phyloP scores from a whole-genome alignment of 192 early-diverging fungal genomes.

The Backusella westeae region DNA sequence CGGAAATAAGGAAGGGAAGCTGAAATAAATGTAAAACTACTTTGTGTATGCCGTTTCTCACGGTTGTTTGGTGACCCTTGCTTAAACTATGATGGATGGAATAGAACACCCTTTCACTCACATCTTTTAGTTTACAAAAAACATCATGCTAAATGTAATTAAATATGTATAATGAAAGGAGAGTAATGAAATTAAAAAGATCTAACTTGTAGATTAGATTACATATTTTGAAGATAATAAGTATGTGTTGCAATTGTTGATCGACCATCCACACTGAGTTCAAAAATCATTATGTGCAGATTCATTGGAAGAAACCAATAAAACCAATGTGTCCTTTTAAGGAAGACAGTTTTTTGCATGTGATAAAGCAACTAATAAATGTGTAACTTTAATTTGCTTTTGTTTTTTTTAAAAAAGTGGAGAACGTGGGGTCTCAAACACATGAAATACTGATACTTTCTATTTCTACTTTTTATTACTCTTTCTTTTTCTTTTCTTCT shows the following conservation, averaged over 20 bases:
- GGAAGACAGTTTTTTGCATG: constrained; percentile 3
- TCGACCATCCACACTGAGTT: background rate
- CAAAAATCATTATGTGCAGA: background rate
- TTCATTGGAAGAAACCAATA: background rate
- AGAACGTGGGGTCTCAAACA: constrained; percentile 6
- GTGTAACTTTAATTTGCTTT: constrained; percentile 1
- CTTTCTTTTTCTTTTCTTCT: background rate
- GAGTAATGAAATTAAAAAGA: background rate
- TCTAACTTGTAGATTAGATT: background rate
- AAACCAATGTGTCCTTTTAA: constrained; percentile 5
- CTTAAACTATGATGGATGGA: background rate
- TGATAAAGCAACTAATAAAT: background rate
- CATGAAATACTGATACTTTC: constrained; percentile 2
- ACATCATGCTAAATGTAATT: background rate
- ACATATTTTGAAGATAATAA: background rate
- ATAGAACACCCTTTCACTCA: background rate
- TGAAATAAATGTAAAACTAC: background rate
- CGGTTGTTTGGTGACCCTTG: background rate
- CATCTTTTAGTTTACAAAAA: background rate
- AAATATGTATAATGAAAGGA: background rate
- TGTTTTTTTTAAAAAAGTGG: background rate
- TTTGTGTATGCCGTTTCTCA: background rate
- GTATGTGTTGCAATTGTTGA: background rate
- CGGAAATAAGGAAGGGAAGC: background rate
- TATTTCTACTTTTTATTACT: background rate